phyloP scores from a whole-genome alignment of 371 early-diverging fungal species.

The Conidiobolus incongruus region DNA sequence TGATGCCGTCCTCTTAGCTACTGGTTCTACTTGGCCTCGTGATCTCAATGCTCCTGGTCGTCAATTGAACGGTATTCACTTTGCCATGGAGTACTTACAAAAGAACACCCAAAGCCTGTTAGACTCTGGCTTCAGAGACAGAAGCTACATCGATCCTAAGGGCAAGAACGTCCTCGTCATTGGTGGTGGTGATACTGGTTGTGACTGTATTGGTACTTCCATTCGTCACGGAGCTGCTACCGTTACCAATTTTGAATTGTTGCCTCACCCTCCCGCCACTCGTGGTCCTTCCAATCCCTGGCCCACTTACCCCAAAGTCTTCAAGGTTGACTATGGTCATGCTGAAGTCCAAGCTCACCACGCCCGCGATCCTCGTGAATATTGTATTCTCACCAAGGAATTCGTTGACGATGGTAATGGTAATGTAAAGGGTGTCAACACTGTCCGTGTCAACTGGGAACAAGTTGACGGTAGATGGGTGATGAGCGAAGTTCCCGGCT shows the following conservation, averaged over 20 bases:
- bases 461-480: constrained; percentile 65
- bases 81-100: constrained; percentile 93
- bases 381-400: constrained; percentile 77
- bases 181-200: constrained; percentile 96
- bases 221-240: constrained; percentile 78
- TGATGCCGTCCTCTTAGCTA: constrained; percentile 74
- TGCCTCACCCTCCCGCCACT: constrained; percentile 66
- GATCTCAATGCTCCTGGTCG: constrained; percentile 78
- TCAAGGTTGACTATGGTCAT: constrained; percentile 92
- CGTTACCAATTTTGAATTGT: constrained; percentile 85
- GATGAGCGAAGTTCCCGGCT: constrained; percentile 66
- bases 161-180: constrained; percentile 89
- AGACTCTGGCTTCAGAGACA: constrained; percentile 43
- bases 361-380: constrained; percentile 87
- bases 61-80: constrained; percentile 72
- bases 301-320: constrained; percentile 86
- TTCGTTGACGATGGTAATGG: constrained; percentile 71
- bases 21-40: constrained; percentile 93
- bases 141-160: constrained; percentile 54
- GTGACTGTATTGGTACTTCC: constrained; percentile 88
- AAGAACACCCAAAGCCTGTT: constrained; percentile 68
- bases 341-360: constrained; percentile 65
- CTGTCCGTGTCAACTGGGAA: constrained; percentile 85
- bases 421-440: constrained; percentile 74
- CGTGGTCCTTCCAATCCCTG: constrained; percentile 85